Conservation (phyloP, 2,329 filamentous ascomycete genomes). For the Cladosporium sphaerospermum region DNA sequence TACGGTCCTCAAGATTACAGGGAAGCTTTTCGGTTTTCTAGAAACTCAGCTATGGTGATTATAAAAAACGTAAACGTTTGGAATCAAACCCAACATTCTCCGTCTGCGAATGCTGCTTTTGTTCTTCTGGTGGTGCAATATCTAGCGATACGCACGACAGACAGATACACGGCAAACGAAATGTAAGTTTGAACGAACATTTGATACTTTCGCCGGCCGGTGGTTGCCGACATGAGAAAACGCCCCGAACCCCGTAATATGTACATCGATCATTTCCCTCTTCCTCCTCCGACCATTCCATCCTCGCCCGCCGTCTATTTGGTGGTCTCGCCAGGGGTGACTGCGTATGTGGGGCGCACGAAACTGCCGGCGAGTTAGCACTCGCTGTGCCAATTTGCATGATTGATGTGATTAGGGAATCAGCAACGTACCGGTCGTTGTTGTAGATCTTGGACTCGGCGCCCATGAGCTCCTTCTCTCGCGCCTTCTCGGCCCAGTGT, state of each 20-base stretch:
- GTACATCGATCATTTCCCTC: conserved; percentile 6
- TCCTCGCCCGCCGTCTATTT: conserved; percentile 38
- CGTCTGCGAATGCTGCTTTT: too few species aligned
- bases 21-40: neutral
- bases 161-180: too few species aligned
- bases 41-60: neutral
- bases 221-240: conserved; percentile 9
- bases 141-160: too few species aligned
- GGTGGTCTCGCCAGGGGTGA: conserved; percentile 56
- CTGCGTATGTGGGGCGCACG: conserved; percentile 72
- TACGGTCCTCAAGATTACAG: neutral
- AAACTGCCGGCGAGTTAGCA: conserved; percentile 48
- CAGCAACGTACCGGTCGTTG: conserved; percentile 66
- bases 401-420: neutral
- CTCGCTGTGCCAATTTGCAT: conserved; percentile 8
- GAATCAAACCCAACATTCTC: too few species aligned
- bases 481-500: conserved; percentile 75
- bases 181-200: conserved; percentile 5
- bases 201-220: conserved; percentile 11
- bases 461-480: conserved; percentile 86
- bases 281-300: neutral
- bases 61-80: too few species aligned
- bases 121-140: too few species aligned
- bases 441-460: conserved; percentile 81
- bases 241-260: conserved; percentile 10